Evolutionary conservation across 768 basidiomycete species (phyloP).

Genomic region (Punctularia strigosozonata): DNA sequence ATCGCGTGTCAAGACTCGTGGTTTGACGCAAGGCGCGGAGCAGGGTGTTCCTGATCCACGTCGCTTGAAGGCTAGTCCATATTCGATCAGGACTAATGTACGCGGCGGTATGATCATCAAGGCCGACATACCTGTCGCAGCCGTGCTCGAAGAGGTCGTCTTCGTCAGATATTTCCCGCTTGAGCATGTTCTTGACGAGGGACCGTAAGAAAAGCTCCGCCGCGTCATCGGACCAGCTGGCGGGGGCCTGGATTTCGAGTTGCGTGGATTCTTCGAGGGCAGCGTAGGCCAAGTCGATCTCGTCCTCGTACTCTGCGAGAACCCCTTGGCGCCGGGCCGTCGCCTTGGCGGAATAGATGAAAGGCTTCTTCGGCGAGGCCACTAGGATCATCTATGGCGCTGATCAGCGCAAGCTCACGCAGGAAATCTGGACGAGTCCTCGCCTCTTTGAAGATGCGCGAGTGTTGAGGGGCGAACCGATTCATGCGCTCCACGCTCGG

Average conservation of each 20-base stretch:
- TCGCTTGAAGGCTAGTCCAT: constrained; percentile 20
- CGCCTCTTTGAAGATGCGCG: constrained; percentile 34
- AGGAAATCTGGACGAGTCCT: constrained; percentile 4
- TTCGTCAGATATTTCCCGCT: constrained; percentile 13
- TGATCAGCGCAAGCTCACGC: background rate
- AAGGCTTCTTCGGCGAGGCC: constrained; percentile 22
- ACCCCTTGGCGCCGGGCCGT: constrained; percentile 25
- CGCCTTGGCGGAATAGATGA: constrained; percentile 30
- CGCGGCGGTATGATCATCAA: background rate
- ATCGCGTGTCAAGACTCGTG: constrained; percentile 9
- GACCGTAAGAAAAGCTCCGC: constrained; percentile 19
- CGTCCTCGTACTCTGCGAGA: constrained; percentile 24
- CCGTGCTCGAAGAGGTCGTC: constrained; percentile 29
- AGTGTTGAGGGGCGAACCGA: constrained; percentile 29
- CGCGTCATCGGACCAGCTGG: constrained; percentile 12
- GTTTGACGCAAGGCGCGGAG: constrained; percentile 11
- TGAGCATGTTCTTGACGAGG: constrained; percentile 23
- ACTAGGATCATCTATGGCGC: constrained; percentile 26
- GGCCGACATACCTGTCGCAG: constrained; percentile 23
- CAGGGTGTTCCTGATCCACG: constrained; percentile 23
- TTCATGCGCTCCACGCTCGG: constrained; percentile 29
- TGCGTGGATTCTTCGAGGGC: constrained; percentile 20
- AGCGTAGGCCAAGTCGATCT: constrained; percentile 28
- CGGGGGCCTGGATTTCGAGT: constrained; percentile 16
- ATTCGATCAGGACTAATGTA: background rate